A percentile compares a stretch with the other conserved stretches of the same genome.
Evolutionary conservation across 495 filamentous ascomycete genomes (phyloP).

Genomic region (Chlorociboria aeruginascens): DNA sequence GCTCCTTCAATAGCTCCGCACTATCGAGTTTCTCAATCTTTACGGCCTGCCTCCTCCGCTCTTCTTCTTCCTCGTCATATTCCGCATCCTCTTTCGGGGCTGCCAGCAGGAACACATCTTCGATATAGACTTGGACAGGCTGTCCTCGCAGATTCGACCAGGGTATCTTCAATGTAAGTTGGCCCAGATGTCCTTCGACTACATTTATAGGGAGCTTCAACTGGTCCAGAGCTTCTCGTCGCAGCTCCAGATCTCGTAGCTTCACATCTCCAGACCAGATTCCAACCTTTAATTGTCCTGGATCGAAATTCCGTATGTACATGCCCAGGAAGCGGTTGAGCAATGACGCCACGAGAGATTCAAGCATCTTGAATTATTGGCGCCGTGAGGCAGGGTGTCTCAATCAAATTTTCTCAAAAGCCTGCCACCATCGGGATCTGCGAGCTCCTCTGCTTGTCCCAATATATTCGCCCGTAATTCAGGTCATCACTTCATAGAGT

Average conservation of each 20-base stretch:
- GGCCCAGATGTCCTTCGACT: constrained; percentile 83
- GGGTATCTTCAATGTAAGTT: constrained; percentile 82
- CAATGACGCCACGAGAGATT: constrained; percentile 69
- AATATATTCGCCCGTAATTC: background rate
- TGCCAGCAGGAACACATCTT: constrained; percentile 91
- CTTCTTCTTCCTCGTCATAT: constrained; percentile 88
- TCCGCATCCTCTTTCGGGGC: constrained; percentile 88
- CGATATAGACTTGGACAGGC: constrained; percentile 85
- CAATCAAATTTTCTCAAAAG: constrained; percentile 14
- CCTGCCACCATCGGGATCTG: constrained; percentile 10
- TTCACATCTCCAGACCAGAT: constrained; percentile 98
- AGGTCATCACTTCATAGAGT: background rate
- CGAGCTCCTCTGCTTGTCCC: background rate
- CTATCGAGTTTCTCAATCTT: constrained; percentile 98
- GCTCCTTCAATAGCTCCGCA: constrained; percentile 84
- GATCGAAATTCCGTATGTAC: constrained; percentile 98
- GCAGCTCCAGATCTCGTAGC: constrained; percentile 80
- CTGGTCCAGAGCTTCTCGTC: constrained; percentile 90
- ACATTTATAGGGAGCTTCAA: constrained; percentile 92
- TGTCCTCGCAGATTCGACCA: constrained; percentile 94
- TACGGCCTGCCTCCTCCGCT: constrained; percentile 62
- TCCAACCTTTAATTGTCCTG: constrained; percentile 89
- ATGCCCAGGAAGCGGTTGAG: constrained; percentile 98
- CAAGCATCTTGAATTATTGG: constrained; percentile 38
- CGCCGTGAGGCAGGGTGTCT: constrained; percentile 40